Base-by-base conservation (phyloP, 371 early-diverging fungal species). In the Mortierella sp. region DNA sequence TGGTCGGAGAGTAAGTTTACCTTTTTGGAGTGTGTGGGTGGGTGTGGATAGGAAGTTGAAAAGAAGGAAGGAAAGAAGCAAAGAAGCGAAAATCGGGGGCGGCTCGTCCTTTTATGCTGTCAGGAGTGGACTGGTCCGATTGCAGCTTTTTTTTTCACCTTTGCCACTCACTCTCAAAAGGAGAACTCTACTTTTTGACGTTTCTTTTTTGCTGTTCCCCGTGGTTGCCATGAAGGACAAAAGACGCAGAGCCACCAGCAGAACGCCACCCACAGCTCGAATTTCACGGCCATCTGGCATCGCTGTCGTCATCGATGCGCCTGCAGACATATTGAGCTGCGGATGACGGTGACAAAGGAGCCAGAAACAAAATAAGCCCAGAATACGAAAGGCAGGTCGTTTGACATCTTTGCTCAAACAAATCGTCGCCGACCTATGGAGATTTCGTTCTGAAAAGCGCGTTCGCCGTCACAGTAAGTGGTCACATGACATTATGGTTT, bases 61-160 rank as follows among this genome's bases (percentile, higher is more conserved):
- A 67, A 74, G 68, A 68, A 66, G 68, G 45, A 63, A 74, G 58
- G 58, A 31, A 55, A 55, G 31, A 19, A 61, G 61, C 16, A 70
- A 70, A 70, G 39, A 16, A 24, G 58, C 34, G 58, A 19, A 58
- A 24, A 16, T 64, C 64, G 58, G 58, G 58, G 58, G 58, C 10
- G n/a, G 64, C n/a, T 6, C n/a, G 24, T 22, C 4, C 22, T 64
- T 64, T 64, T 58, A 58, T 58, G 11, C 29, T 53, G 26, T 53
- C n/a, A 24, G 29, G 53, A 53, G n/a, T 19, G 9, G 58, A 37
- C 63, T 5, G 19, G n/a, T n/a, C n/a, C n/a, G n/a, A n/a, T n/a
- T n/a, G n/a, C n/a, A n/a, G n/a, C n/a, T n/a, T n/a, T n/a, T n/a
- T n/a, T n/a, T n/a, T n/a, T n/a, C n/a, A n/a, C n/a, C n/a, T n/a